A percentile compares a stretch with the other conserved stretches of the same genome.
These are phyloP conservation scores for Cytospora chrysosperma DNA, from an alignment of 2,329 filamentous ascomycete genomes.

Conservation along the genomic window DNA sequence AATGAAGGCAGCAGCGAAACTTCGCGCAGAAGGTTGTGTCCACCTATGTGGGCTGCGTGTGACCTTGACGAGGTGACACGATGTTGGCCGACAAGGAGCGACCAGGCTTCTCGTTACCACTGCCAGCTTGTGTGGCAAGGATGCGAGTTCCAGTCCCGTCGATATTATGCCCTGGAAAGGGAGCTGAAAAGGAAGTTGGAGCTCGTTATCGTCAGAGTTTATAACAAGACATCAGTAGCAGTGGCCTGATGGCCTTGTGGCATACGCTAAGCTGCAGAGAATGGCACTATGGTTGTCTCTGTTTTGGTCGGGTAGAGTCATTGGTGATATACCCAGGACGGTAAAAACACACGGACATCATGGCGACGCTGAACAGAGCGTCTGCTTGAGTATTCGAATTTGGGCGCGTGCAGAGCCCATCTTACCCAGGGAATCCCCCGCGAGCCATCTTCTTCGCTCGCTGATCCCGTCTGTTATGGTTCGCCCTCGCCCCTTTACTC, in stretches of 20 bases:
- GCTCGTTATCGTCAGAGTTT: not conserved
- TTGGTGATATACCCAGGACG: not conserved
- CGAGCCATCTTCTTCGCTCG: slow-evolving; percentile 65
- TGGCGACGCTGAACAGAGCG: not conserved
- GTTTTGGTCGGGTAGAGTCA: not conserved
- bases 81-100: not conserved
- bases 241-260: not conserved
- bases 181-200: too few species aligned
- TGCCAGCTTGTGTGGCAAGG: not conserved
- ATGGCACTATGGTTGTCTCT: not conserved
- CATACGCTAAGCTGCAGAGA: not conserved
- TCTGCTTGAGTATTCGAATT: not conserved
- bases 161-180: too few species aligned
- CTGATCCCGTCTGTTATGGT: slow-evolving; percentile 79
- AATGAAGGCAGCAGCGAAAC: too few species aligned
- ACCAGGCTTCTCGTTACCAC: not conserved
- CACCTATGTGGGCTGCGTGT: not conserved
- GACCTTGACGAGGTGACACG: not conserved
- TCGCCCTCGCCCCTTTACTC: slow-evolving; percentile 77
- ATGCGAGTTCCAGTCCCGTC: not conserved
- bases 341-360: not conserved
- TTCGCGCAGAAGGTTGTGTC: too few species aligned
- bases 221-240: not conserved
- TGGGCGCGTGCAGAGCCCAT: not conserved
- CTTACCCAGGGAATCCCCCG: slow-evolving; percentile 40